Conservation (phyloP, 305 asterid genomes). For the Rubia peregrina region DNA sequence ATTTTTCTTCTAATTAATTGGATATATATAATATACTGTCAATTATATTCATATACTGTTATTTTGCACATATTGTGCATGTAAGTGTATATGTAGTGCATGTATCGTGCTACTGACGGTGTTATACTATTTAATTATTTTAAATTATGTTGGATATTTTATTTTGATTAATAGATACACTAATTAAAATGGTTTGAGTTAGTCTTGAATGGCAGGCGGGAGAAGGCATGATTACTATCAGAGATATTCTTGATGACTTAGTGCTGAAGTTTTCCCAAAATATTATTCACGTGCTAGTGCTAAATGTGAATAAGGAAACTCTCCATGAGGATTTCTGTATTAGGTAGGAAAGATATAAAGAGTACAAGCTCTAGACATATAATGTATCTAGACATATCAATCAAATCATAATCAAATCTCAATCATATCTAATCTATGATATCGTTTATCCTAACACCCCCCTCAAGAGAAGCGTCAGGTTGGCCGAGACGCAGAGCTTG, state of each 20-base stretch:
- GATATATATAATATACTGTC: background rate
- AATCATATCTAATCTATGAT: too few relatives aligned
- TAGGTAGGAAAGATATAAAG: too few relatives aligned
- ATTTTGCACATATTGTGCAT: background rate
- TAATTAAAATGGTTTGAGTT: background rate
- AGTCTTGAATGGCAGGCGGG: conserved; percentile 26
- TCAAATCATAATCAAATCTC: too few relatives aligned
- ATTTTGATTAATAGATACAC: background rate
- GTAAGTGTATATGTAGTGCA: too few relatives aligned
- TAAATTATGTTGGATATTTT: background rate
- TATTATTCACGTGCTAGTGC: conserved; percentile 38
- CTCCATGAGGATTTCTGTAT: too few relatives aligned
- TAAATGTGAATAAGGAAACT: background rate
- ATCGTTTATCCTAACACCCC: too few relatives aligned
- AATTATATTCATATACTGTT: background rate
- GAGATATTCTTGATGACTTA: conserved; percentile 58
- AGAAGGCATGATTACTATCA: conserved; percentile 31
- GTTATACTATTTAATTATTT: background rate
- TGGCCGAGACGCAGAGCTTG: too few relatives aligned
- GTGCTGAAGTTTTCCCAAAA: conserved; percentile 43
- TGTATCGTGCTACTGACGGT: too few relatives aligned
- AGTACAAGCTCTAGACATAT: too few relatives aligned
- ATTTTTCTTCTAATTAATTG: background rate
- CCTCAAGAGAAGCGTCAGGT: too few relatives aligned
- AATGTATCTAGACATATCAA: too few relatives aligned